phyloP scores from a whole-genome alignment of 306 rosid species.

The Potentilla sterilis region DNA sequence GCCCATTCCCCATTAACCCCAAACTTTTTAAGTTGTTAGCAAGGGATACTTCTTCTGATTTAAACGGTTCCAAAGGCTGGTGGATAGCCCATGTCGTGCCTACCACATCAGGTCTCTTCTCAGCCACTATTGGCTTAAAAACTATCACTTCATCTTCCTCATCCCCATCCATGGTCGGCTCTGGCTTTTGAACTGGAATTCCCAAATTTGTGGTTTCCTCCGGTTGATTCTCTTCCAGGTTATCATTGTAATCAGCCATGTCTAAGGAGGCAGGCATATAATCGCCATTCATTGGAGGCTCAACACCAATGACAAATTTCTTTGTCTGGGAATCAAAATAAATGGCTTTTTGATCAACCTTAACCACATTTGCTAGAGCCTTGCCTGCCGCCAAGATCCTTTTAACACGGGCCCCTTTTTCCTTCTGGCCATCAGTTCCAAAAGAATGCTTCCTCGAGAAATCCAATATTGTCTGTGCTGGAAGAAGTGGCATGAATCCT shows the following conservation, averaged over 20 bases:
- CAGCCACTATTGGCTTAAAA: conserved; percentile 75
- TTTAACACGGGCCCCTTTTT: conserved; percentile 58
- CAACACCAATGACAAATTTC: conserved; percentile 63
- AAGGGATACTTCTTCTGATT: conserved; percentile 54
- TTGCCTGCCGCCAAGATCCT: conserved; percentile 91
- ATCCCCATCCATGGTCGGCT: conserved; percentile 56
- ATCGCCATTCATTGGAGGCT: conserved; percentile 49
- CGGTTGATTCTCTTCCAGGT: conserved; percentile 41
- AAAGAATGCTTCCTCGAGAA: conserved; percentile 76
- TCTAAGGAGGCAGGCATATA: conserved; percentile 33
- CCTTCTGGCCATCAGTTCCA: conserved; percentile 77
- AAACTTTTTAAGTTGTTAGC: conserved; percentile 56
- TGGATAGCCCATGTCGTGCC: conserved; percentile 43
- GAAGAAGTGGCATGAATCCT: conserved; percentile 89
- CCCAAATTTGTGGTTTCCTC: conserved; percentile 38
- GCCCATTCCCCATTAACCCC: conserved; percentile 68
- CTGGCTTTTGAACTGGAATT: conserved; percentile 38
- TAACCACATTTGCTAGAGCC: conserved; percentile 66
- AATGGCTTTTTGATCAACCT: conserved; percentile 58
- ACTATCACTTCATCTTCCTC: conserved; percentile 96
- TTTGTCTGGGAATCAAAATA: conserved; percentile 58
- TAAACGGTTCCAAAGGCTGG: conserved; percentile 50
- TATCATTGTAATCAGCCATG: conserved; percentile 33
- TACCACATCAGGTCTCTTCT: conserved; percentile 52
- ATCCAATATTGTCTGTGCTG: conserved; percentile 86